A percentile compares a stretch with the other conserved stretches of the same genome.
These are phyloP conservation scores for Excoecaria cochinchinensis DNA, from an alignment of 345 rosid genomes.

Conservation along the genomic window DNA sequence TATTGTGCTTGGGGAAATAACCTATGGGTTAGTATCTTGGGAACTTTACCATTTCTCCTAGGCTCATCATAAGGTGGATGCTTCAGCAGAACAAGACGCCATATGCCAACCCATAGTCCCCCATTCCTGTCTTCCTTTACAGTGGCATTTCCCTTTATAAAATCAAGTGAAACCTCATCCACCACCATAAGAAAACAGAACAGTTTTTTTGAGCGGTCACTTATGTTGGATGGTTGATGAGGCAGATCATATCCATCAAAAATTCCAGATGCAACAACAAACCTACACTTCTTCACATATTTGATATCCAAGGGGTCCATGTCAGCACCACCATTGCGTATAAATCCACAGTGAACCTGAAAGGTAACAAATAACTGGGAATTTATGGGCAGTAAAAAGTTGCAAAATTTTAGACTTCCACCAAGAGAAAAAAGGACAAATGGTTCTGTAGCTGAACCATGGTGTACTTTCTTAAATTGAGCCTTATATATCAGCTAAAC, in stretches of 20 bases:
- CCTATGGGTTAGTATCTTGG: slow-evolving; percentile 94
- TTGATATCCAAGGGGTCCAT: slow-evolving; percentile 64
- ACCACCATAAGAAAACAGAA: slow-evolving; percentile 94
- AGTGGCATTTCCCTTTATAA: slow-evolving; percentile 63
- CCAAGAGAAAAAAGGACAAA: not conserved
- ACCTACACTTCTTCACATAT: slow-evolving; percentile 72
- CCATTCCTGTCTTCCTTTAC: slow-evolving; percentile 59
- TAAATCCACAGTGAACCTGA: slow-evolving; percentile 91
- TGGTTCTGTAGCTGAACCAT: not conserved
- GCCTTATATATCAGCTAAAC: not conserved
- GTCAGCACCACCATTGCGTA: slow-evolving; percentile 79
- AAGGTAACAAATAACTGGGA: slow-evolving; percentile 15
- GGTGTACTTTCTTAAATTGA: not conserved
- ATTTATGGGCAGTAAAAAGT: slow-evolving; percentile 1
- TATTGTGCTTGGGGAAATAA: slow-evolving; percentile 86
- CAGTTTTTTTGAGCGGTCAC: slow-evolving; percentile 66
- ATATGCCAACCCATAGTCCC: slow-evolving; percentile 88
- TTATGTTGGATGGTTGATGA: slow-evolving; percentile 83
- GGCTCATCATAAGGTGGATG: slow-evolving; percentile 93
- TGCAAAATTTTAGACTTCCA: not conserved
- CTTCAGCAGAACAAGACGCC: slow-evolving; percentile 88
- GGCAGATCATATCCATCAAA: slow-evolving; percentile 93
- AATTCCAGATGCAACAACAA: slow-evolving; percentile 91
- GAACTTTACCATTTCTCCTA: slow-evolving; percentile 94
- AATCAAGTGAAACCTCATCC: slow-evolving; percentile 71